A percentile compares a stretch with the other conserved stretches of the same genome.
Evolutionary conservation across 345 rosid species (phyloP).

Genomic region (Camelina sativa): DNA sequence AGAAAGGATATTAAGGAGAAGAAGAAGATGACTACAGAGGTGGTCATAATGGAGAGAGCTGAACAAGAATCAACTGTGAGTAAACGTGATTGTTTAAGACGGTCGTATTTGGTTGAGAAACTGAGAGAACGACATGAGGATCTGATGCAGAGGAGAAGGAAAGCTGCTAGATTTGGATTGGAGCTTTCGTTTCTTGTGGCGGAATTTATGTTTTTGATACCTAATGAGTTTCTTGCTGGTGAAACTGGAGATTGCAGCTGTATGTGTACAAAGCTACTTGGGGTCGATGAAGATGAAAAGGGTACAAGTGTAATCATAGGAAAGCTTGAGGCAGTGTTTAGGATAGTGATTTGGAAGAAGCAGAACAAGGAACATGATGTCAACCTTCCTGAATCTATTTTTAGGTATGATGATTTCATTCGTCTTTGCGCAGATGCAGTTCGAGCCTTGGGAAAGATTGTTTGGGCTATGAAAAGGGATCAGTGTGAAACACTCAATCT

Average conservation of each 20-base stretch:
- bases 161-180: conserved; percentile 22
- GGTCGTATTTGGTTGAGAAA: conserved; percentile 11
- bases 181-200: conserved; percentile 32
- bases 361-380: conserved; percentile 9
- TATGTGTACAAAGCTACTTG: conserved; percentile 17
- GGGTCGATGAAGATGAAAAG: neutral
- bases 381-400: conserved; percentile 17
- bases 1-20: neutral
- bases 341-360: conserved; percentile 15
- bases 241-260: neutral
- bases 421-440: conserved; percentile 12
- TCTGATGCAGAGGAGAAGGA: neutral
- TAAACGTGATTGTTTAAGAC: neutral
- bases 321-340: conserved; percentile 28
- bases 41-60: neutral
- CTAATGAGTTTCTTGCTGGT: conserved; percentile 11
- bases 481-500: neutral
- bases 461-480: conserved; percentile 6
- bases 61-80: conserved; percentile 9
- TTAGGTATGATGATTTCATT: neutral
- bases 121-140: conserved; percentile 18
- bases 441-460: conserved; percentile 25
- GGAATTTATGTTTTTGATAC: conserved; percentile 27
- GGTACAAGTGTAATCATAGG: conserved; percentile 25
- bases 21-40: conserved; percentile 15